Evolutionary conservation across 163 green algal genomes (phyloP).

Genomic region (Picocystis sp.): DNA sequence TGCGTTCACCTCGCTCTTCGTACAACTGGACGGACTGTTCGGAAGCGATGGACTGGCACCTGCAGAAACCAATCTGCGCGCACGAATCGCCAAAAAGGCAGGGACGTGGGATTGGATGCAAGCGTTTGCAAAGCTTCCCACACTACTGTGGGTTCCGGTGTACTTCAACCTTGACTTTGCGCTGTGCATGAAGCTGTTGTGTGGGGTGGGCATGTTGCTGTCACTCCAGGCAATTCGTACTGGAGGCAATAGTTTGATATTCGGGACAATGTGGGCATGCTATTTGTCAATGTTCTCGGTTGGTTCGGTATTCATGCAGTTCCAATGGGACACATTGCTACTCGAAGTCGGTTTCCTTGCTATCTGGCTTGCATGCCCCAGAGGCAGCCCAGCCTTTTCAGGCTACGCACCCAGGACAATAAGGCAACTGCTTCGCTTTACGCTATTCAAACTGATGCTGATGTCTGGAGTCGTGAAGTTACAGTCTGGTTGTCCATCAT

Average conservation of each 20-base stretch:
- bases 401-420: neutral
- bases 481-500: slow-evolving; percentile 9
- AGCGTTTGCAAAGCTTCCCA: neutral
- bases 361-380: slow-evolving; percentile 2
- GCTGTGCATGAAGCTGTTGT: neutral
- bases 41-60: slow-evolving; percentile 5
- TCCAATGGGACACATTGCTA: slow-evolving; percentile 23
- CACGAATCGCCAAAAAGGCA: neutral
- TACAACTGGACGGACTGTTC: slow-evolving; percentile 1
- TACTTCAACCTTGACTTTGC: neutral
- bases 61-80: neutral
- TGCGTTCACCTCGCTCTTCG: slow-evolving; percentile 5
- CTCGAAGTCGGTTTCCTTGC: slow-evolving; percentile 13
- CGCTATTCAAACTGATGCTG: slow-evolving; percentile 26
- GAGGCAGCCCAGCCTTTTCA: neutral
- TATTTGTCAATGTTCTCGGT: slow-evolving; percentile 11
- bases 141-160: neutral
- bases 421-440: slow-evolving; percentile 3
- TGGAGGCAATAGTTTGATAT: neutral
- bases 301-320: slow-evolving; percentile 16
- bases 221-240: neutral
- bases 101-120: neutral
- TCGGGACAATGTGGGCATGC: neutral
- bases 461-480: slow-evolving; percentile 18
- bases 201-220: neutral